Percentiles rank a stretch among this genome's conserved stretches.
Evolutionary conservation across 768 basidiomycete species (phyloP).

Genomic region (Tylopilus balloui): DNA sequence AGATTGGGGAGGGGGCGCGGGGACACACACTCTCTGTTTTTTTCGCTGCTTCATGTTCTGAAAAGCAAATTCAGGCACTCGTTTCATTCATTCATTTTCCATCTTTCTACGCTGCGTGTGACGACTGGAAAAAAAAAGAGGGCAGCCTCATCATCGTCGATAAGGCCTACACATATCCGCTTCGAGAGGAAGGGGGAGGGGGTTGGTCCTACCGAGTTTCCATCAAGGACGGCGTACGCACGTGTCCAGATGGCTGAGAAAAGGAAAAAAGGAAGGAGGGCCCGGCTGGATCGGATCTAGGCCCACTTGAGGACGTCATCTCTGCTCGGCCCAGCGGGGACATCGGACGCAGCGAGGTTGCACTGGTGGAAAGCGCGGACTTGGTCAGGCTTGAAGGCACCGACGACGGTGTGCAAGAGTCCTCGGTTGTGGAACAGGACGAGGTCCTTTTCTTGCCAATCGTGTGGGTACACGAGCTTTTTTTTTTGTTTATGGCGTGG

Average conservation of each 20-base stretch:
- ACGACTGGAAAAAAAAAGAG: slow-evolving; percentile 10
- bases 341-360: slow-evolving; percentile 51
- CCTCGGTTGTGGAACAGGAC: slow-evolving; percentile 74
- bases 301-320: slow-evolving; percentile 45
- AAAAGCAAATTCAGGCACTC: no score
- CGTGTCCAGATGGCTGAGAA: not conserved
- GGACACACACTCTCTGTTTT: no score
- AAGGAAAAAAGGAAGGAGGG: not conserved
- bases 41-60: no score
- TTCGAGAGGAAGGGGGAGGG: no score
- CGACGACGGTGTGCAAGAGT: slow-evolving; percentile 62
- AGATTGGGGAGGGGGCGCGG: no score
- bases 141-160: not conserved
- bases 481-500: not conserved
- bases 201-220: no score
- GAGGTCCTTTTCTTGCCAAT: slow-evolving; percentile 69
- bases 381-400: slow-evolving; percentile 50
- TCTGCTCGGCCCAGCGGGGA: slow-evolving; percentile 43
- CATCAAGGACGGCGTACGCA: slow-evolving; percentile 6
- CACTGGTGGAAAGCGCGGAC: slow-evolving; percentile 52
- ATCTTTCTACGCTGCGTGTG: no score
- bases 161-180: slow-evolving; percentile 5
- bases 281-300: slow-evolving; percentile 24
- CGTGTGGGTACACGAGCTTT: slow-evolving; percentile 78
- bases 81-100: no score